Conservation (phyloP, 345 rosid species). For the Eucalyptus shirleyi region DNA sequence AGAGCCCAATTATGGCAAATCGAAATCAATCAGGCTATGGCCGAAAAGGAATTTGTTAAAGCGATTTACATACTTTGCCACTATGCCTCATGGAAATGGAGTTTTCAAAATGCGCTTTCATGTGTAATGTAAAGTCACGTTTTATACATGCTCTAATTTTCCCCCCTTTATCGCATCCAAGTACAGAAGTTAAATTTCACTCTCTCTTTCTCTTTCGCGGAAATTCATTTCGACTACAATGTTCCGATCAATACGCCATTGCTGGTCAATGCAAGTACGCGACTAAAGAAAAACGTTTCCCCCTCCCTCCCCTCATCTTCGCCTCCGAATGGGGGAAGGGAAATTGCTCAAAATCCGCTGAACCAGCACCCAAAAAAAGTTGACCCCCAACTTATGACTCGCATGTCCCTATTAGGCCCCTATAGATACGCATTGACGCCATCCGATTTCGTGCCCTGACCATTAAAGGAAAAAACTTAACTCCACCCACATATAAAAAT, state of each 20-base stretch:
- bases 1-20: fast-evolving
- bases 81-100: not conserved
- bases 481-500: not conserved
- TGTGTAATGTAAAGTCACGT: not conserved
- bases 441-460: not conserved
- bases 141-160: not conserved
- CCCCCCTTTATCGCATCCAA: fast-evolving
- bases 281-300: not conserved
- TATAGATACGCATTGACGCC: not conserved
- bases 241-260: not conserved
- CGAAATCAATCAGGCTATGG: not conserved
- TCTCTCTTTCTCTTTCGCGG: not conserved
- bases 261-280: not conserved
- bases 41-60: fast-evolving
- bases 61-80: not conserved
- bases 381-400: not conserved
- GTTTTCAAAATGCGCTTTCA: not conserved
- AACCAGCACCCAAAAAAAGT: not conserved
- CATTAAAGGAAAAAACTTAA: not conserved
- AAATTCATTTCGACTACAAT: fast-evolving
- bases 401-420: not conserved
- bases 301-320: not conserved
- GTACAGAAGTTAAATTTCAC: not conserved
- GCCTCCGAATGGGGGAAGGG: not conserved
- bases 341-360: not conserved